Conservation (phyloP, 176 grass and related monocot species). For the Phoenix roebelenii region DNA sequence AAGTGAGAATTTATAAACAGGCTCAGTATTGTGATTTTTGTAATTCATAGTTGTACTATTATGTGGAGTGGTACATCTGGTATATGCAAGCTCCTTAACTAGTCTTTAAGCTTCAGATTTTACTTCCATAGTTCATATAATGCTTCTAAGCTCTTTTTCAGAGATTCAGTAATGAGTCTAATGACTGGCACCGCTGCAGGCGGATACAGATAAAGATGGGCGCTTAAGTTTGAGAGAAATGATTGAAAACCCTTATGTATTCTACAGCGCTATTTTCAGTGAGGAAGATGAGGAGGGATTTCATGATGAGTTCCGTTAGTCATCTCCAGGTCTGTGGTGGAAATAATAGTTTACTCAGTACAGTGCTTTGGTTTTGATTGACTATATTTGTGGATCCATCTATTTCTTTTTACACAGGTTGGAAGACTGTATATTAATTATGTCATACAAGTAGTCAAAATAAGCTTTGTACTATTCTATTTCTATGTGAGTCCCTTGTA, state of each 20-base stretch:
- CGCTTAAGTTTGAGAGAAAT: constrained; percentile 75
- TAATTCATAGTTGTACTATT: too few species aligned
- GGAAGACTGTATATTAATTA: background rate
- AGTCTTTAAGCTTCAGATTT: background rate
- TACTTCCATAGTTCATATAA: background rate
- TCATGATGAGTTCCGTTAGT: constrained; percentile 89
- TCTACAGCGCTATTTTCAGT: constrained; percentile 71
- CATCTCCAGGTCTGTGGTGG: constrained; percentile 13
- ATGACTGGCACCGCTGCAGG: constrained; percentile 27
- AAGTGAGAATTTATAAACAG: too few species aligned
- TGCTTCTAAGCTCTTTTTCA: background rate
- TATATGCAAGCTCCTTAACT: too few species aligned
- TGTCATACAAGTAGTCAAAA: too few species aligned
- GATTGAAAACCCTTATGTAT: constrained; percentile 87
- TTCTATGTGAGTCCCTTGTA: too few species aligned
- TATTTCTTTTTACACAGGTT: background rate
- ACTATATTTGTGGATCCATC: constrained; percentile 1
- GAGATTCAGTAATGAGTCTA: background rate
- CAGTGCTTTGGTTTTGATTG: background rate
- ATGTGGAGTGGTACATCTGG: too few species aligned
- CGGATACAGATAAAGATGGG: constrained; percentile 79
- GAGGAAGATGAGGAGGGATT: constrained; percentile 64
- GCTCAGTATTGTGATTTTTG: too few species aligned
- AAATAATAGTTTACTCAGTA: background rate
- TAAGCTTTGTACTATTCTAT: too few species aligned